Evolutionary conservation across 768 basidiomycete genomes (phyloP).

Genomic region (Psilocybe cubensis): DNA sequence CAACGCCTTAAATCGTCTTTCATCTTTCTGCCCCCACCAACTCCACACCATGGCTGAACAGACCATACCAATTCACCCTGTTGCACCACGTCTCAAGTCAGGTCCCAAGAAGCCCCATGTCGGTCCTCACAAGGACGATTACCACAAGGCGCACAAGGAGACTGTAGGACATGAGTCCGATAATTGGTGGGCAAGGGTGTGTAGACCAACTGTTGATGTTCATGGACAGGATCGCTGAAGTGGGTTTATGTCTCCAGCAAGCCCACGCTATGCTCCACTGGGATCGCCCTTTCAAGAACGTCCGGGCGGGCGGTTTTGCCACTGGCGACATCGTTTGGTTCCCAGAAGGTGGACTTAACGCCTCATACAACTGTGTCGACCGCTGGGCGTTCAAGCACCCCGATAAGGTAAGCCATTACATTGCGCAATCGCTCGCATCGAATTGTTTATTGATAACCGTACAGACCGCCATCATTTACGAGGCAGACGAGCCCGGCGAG

Average conservation of each 20-base stretch:
- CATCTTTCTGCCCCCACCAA: conserved; percentile 14
- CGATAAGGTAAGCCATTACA: conserved; percentile 55
- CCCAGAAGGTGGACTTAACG: conserved; percentile 92
- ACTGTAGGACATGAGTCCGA: conserved; percentile 81
- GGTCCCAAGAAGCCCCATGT: conserved; percentile 75
- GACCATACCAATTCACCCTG: conserved; percentile 58
- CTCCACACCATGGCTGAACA: conserved; percentile 43
- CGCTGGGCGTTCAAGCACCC: conserved; percentile 93
- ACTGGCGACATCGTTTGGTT: conserved; percentile 94
- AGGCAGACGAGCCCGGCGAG: conserved; percentile 91
- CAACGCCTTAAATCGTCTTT: conserved; percentile 14
- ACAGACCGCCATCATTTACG: conserved; percentile 95
- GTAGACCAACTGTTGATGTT: conserved; percentile 17
- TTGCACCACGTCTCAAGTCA: conserved; percentile 72
- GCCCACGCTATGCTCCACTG: conserved; percentile 82
- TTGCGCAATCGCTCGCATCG: not conserved
- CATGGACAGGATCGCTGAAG: not conserved
- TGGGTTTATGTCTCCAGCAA: conserved; percentile 39
- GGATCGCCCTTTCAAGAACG: conserved; percentile 89
- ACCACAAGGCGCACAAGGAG: conserved; percentile 64
- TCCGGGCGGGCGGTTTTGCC: conserved; percentile 80
- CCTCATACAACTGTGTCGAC: conserved; percentile 97
- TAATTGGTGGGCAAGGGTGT: conserved; percentile 86
- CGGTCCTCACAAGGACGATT: conserved; percentile 78
- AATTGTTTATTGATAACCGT: not conserved